Evolutionary conservation across 495 filamentous ascomycete genomes (phyloP).

Genomic region (Apodospora peruviana): DNA sequence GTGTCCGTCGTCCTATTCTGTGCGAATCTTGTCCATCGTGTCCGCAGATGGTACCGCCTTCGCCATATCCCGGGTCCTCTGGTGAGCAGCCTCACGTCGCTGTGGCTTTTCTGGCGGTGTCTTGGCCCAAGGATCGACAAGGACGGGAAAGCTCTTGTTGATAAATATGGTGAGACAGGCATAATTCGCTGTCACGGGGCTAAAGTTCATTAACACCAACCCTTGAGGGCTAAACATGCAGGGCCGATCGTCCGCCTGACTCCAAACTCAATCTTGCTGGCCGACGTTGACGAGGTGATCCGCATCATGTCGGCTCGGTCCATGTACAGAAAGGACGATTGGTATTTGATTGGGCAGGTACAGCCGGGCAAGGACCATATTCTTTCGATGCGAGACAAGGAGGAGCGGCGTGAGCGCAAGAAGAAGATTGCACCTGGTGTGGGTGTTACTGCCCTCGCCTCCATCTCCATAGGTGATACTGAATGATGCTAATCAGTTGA

Average conservation of each 20-base stretch:
- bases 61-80: slow-evolving; percentile 19
- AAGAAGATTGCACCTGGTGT: slow-evolving; percentile 26
- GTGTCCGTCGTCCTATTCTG: too few species aligned
- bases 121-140: slow-evolving; percentile 2
- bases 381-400: slow-evolving; percentile 21
- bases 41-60: slow-evolving; percentile 29
- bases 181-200: not conserved
- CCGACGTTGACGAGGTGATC: slow-evolving; percentile 36
- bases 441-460: not conserved
- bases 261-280: slow-evolving; percentile 23
- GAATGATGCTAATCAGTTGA: not conserved
- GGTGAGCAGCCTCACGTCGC: slow-evolving; percentile 11
- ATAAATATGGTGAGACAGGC: slow-evolving; percentile 12
- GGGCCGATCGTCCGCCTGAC: slow-evolving; percentile 22
- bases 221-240: not conserved
- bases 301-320: slow-evolving; percentile 33
- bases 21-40: too few species aligned
- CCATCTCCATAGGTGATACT: not conserved
- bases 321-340: slow-evolving; percentile 32
- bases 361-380: slow-evolving; percentile 36
- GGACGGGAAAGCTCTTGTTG: slow-evolving; percentile 4
- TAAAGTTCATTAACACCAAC: not conserved
- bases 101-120: slow-evolving; percentile 13
- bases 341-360: slow-evolving; percentile 38
- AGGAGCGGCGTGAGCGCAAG: slow-evolving; percentile 22